phyloP scores from a whole-genome alignment of 352 stramenopile species.

The Pythium myriotylum region DNA sequence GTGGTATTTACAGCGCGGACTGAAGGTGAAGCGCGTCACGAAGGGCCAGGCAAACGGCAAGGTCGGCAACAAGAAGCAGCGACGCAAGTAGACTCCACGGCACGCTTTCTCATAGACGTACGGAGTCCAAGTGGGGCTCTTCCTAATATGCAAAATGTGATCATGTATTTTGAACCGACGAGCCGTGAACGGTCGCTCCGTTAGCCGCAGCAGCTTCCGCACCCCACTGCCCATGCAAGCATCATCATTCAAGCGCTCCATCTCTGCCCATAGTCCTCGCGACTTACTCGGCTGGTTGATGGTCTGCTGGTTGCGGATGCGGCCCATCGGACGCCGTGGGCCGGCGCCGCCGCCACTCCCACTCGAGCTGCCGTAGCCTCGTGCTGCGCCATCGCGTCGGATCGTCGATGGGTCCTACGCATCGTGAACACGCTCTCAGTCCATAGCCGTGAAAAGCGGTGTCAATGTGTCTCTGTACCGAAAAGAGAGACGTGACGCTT shows the following conservation, averaged over 20 bases:
- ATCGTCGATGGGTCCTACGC: slow-evolving; percentile 48
- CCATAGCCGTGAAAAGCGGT: too few relatives aligned
- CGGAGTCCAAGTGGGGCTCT: neutral
- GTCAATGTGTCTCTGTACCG: too few relatives aligned
- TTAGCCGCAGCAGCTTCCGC: slow-evolving; percentile 48
- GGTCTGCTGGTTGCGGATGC: slow-evolving; percentile 48
- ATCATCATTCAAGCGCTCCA: too few relatives aligned
- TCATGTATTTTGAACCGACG: slow-evolving; percentile 12
- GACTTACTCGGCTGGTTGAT: slow-evolving; percentile 68
- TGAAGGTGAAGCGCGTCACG: slow-evolving; percentile 75
- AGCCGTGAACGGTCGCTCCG: too few relatives aligned
- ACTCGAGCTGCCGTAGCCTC: slow-evolving; percentile 8
- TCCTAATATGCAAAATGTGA: slow-evolving; percentile 22
- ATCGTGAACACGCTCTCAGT: too few relatives aligned
- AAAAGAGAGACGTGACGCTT: slow-evolving; percentile 63
- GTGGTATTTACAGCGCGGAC: too few relatives aligned
- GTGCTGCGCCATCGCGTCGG: slow-evolving; percentile 23
- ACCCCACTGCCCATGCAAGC: slow-evolving; percentile 40
- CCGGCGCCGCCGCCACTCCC: slow-evolving; percentile 29
- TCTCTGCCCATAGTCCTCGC: too few relatives aligned
- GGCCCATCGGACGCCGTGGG: slow-evolving; percentile 58
- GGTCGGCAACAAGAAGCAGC: slow-evolving; percentile 50
- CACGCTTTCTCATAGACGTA: slow-evolving; percentile 14
- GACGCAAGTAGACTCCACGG: slow-evolving; percentile 46
- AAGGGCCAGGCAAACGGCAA: slow-evolving; percentile 53